A percentile compares a stretch with the other conserved stretches of the same genome.
Evolutionary conservation across 164 flowering plant genomes (phyloP).

Genomic region (Aristolochia contorta): DNA sequence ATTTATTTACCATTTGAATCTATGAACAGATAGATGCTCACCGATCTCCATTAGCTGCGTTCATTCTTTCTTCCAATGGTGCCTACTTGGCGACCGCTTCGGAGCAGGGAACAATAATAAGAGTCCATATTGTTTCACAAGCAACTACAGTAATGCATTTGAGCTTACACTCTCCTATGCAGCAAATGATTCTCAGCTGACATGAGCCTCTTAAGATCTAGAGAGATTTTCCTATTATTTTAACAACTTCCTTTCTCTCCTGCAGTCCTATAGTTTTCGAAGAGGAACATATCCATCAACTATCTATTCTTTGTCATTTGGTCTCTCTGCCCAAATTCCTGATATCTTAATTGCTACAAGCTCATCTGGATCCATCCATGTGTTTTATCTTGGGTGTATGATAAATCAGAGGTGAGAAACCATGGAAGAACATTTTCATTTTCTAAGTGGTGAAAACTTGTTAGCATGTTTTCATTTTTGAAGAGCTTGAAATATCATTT

Average conservation of each 20-base stretch:
- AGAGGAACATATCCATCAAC: slow-evolving; percentile 85
- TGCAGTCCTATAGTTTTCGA: slow-evolving; percentile 83
- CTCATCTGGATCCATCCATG: slow-evolving; percentile 82
- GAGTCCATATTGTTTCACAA: slow-evolving; percentile 79
- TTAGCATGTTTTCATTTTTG: background rate
- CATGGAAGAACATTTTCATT: background rate
- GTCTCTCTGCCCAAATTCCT: slow-evolving; percentile 63
- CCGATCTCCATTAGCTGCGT: slow-evolving; percentile 69
- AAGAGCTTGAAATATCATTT: too few relatives aligned
- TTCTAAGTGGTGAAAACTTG: background rate
- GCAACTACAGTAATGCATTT: slow-evolving; percentile 57
- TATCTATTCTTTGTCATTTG: slow-evolving; percentile 83
- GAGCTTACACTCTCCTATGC: background rate
- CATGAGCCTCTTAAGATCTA: background rate
- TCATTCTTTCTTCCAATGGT: slow-evolving; percentile 74
- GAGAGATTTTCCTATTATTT: background rate
- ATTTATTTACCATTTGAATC: background rate
- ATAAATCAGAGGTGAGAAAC: slow-evolving; percentile 48
- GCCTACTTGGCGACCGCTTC: slow-evolving; percentile 90
- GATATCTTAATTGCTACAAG: slow-evolving; percentile 77
- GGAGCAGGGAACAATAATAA: slow-evolving; percentile 86
- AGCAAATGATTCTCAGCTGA: background rate
- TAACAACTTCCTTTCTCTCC: slow-evolving; percentile 2
- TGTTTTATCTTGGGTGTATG: slow-evolving; percentile 50
- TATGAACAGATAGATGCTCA: slow-evolving; percentile 78